Percentiles rank a stretch among this genome's conserved stretches.
Conservation (phyloP, 306 rosid species). For the Casuarina glauca region DNA sequence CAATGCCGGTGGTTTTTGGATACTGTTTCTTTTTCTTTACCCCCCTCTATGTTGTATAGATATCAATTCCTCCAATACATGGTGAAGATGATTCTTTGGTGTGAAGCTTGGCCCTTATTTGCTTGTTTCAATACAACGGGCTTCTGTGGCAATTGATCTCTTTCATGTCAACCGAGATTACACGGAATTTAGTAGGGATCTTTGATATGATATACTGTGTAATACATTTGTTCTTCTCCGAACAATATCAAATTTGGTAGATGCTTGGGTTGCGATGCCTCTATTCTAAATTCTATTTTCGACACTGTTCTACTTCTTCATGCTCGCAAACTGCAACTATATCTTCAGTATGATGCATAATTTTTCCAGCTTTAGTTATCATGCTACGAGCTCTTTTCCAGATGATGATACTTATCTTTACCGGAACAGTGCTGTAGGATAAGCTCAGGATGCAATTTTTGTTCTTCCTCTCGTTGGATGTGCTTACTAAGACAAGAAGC, state of each 20-base stretch:
- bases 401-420: too few species aligned
- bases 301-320: too few species aligned
- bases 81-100: conserved; percentile 55
- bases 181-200: background rate
- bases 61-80: conserved; percentile 44
- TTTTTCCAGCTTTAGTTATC: too few species aligned
- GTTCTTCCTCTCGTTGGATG: too few species aligned
- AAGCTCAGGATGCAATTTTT: too few species aligned
- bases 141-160: conserved; percentile 21
- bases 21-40: conserved; percentile 22
- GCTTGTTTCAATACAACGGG: conserved; percentile 34
- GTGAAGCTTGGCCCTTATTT: conserved; percentile 34
- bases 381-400: too few species aligned
- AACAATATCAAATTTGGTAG: background rate
- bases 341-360: too few species aligned
- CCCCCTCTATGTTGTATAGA: conserved; percentile 54
- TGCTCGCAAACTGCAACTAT: too few species aligned
- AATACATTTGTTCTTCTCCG: conserved; percentile 4
- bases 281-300: background rate
- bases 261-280: conserved; percentile 4
- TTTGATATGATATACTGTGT: background rate
- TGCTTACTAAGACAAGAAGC: too few species aligned
- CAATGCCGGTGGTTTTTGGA: conserved; percentile 14
- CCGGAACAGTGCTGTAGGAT: too few species aligned
- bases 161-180: conserved; percentile 8